Conservation (phyloP, 2,329 filamentous ascomycete species). For the Sarocladiaceae sp. region DNA sequence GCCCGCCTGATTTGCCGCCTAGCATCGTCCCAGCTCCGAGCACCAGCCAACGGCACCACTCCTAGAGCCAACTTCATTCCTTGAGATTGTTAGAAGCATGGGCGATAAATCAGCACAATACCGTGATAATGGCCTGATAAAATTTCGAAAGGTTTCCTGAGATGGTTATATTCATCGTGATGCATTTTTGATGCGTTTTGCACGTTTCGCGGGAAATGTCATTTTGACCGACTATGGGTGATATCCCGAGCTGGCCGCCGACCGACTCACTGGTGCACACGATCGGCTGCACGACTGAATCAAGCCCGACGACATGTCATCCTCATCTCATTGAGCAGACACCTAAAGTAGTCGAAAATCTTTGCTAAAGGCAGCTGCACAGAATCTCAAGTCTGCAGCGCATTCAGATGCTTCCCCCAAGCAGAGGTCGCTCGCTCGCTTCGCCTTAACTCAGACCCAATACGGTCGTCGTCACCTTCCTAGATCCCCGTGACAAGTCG, state of each 20-base stretch:
- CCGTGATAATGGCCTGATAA: too few relatives aligned
- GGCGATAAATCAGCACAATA: not conserved
- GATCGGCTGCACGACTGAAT: not conserved
- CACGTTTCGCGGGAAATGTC: not conserved
- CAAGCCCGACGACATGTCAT: not conserved
- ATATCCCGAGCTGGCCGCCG: not conserved
- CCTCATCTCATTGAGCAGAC: not conserved
- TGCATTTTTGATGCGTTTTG: not conserved
- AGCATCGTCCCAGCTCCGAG: not conserved
- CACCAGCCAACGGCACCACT: not conserved
- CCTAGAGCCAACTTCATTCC: slow-evolving; percentile 7
- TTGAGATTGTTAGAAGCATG: not conserved
- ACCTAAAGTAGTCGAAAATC: not conserved
- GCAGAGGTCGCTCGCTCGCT: not conserved
- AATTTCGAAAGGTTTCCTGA: not conserved
- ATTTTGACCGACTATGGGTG: not conserved
- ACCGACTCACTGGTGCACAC: not conserved
- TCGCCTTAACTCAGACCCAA: too few relatives aligned
- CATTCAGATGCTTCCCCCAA: too few relatives aligned
- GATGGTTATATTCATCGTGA: not conserved
- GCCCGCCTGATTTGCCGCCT: not conserved
- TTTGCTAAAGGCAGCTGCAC: not conserved
- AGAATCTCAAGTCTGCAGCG: too few relatives aligned
- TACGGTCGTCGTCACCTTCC: not conserved
- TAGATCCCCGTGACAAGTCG: not conserved